Evolutionary conservation across 139 green algal species (phyloP), one percentile per base, ranked within the genome.

Genomic region (Tetradesmus obliquus): DNA sequence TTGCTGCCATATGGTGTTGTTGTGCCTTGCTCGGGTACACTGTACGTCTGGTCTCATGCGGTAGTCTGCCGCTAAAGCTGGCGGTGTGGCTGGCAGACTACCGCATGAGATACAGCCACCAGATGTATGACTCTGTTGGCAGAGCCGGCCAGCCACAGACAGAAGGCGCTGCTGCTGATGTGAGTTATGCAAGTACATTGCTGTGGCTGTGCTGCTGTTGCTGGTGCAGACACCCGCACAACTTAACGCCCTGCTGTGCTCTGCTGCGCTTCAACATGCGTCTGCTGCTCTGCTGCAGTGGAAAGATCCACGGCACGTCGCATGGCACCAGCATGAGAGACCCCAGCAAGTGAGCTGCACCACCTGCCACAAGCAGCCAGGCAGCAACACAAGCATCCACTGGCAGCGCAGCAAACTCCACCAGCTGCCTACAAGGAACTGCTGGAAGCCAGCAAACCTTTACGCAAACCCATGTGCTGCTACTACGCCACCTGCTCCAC

Each of bases 241-340:
- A 45, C 32, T 45, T 45, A 45, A 45, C 12, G 1, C 3, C 17
- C 3, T n/a, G 66, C 2, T 76, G n/a, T 76, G 66, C 66, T 24
- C 66, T 24, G 60, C 60, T 71, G 60, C 8, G 3, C 8, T 19
- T 13, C 32, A 45, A 45, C 32, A 45, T 71, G 60, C 60, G 5
- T 13, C 66, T 76, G 66, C 66, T 19, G 15, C 15, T 19, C 66
- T 76, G 66, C 66, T 80, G 88, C 89, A 92, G 89, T 72, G 89
- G 89, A 19, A 84, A 84, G 53, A 88, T 92, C 6, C 89, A 92
- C 66, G 72, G 72, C 6, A 92, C 89, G 9, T 55, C 74, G 12
- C 89, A 92, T 89, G 89, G 89, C 1, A 92, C 89, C 8, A 89
- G 80, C 45, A 86, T 92, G 89, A 82, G 82, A 60, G 79, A 91